Evolutionary conservation across 2,329 filamentous ascomycete genomes (phyloP).

Genomic region (Rutstroemia sp.): DNA sequence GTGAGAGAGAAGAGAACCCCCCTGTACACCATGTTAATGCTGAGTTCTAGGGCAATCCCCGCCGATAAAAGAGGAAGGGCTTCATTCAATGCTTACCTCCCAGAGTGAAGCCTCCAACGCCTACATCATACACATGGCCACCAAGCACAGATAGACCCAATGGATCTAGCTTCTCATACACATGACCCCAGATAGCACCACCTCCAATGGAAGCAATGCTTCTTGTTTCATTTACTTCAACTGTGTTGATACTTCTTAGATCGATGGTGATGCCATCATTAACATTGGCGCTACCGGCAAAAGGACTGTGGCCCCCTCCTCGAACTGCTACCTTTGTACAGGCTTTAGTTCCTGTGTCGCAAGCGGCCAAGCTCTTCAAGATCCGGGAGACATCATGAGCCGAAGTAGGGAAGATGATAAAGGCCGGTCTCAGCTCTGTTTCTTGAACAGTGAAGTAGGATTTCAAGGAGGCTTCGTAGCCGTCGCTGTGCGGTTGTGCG

Average conservation of each 20-base stretch:
- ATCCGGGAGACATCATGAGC: conserved; percentile 16
- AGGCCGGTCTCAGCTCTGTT: conserved; percentile 13
- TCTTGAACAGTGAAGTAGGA: conserved; percentile 11
- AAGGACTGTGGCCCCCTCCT: conserved; percentile 19
- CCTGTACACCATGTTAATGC: conserved; percentile 12
- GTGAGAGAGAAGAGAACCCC: background rate
- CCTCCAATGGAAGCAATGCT: conserved; percentile 29
- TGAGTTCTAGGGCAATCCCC: conserved; percentile 15
- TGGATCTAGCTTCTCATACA: conserved; percentile 13
- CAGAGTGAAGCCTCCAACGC: conserved; percentile 7
- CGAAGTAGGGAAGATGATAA: conserved; percentile 15
- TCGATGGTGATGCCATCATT: conserved; percentile 43
- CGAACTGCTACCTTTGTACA: conserved; percentile 18
- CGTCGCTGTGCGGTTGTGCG: background rate
- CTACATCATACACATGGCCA: conserved; percentile 12
- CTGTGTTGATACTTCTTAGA: conserved; percentile 28
- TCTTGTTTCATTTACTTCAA: conserved; percentile 25
- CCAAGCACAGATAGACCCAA: conserved; percentile 11
- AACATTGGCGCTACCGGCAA: conserved; percentile 43
- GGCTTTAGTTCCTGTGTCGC: conserved; percentile 5
- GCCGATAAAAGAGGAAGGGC: conserved; percentile 7
- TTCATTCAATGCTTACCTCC: background rate
- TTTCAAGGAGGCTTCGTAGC: background rate
- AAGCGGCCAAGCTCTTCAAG: conserved; percentile 8
- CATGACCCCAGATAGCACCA: conserved; percentile 31